Conservation (phyloP, 805 yeast genomes). For the Saccharomycopsis amapae region DNA sequence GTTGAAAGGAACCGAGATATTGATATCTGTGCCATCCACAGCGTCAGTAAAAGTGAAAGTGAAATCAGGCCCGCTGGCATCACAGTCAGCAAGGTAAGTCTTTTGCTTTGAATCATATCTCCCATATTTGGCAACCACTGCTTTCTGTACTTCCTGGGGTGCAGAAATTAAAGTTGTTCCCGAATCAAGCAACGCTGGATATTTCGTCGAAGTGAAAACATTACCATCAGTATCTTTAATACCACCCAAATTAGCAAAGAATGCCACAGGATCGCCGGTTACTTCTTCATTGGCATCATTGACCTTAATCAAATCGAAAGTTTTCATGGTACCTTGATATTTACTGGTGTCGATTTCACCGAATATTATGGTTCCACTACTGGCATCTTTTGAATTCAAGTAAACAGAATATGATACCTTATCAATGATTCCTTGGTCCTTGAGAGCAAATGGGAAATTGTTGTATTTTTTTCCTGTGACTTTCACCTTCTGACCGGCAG, state of each 20-base stretch:
- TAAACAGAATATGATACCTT: conserved; percentile 54
- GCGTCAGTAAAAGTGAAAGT: conserved; percentile 7
- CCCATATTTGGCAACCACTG: conserved; percentile 21
- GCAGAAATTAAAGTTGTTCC: conserved; percentile 47
- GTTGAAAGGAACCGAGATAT: conserved; percentile 23
- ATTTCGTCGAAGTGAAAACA: background rate
- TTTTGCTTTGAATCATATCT: conserved; percentile 28
- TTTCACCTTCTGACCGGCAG: conserved; percentile 14
- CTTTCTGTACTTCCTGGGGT: conserved; percentile 37
- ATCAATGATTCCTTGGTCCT: conserved; percentile 35
- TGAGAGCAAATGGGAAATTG: conserved; percentile 29
- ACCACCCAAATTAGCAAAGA: conserved; percentile 15
- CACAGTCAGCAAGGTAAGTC: conserved; percentile 22
- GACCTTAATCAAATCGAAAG: too few species aligned
- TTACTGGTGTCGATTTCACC: conserved; percentile 49
- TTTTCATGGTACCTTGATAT: conserved; percentile 36
- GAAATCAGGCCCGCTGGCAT: conserved; percentile 28
- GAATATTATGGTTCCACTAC: conserved; percentile 50
- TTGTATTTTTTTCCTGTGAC: conserved; percentile 38
- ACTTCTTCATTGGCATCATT: too few species aligned
- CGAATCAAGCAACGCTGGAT: conserved; percentile 44
- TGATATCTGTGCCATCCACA: too few species aligned
- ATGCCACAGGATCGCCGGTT: conserved; percentile 10
- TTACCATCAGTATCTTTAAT: conserved; percentile 25
- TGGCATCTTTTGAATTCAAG: conserved; percentile 38